Evolutionary conservation across 2,329 filamentous ascomycete species (phyloP).

Genomic region (Diaporthe sp.): DNA sequence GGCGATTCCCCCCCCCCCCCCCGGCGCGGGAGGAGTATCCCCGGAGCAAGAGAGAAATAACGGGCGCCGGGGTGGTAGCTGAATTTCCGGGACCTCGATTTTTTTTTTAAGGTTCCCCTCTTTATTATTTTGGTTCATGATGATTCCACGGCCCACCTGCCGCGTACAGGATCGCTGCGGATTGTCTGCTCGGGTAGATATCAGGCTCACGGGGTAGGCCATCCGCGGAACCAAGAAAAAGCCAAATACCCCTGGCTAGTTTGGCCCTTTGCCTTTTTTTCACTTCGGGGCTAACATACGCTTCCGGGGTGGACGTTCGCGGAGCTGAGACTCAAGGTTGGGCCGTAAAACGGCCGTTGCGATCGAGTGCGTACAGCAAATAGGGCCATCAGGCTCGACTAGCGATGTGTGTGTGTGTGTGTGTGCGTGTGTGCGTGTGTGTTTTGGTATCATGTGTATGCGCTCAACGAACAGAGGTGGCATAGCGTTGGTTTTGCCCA

Average conservation of each 20-base stretch:
- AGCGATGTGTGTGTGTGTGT: neutral
- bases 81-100: neutral
- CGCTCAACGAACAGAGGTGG: neutral
- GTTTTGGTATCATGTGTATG: neutral
- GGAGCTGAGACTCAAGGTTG: constrained; percentile 14
- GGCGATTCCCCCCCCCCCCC: neutral
- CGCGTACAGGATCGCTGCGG: neutral
- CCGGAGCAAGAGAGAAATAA: neutral
- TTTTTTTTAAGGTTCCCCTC: neutral
- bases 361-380: neutral
- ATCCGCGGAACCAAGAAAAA: neutral
- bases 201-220: neutral
- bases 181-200: constrained; percentile 9
- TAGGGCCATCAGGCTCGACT: neutral
- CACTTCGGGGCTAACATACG: neutral
- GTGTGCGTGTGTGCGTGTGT: neutral
- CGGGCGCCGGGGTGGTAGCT: neutral
- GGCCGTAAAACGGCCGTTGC: neutral
- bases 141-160: neutral
- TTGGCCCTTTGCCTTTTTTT: neutral
- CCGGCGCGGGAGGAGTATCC: neutral
- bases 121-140: neutral
- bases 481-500: neutral
- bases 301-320: neutral
- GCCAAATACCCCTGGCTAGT: neutral